Conservation (phyloP, 306 rosid genomes). For the Quercus gilva region DNA sequence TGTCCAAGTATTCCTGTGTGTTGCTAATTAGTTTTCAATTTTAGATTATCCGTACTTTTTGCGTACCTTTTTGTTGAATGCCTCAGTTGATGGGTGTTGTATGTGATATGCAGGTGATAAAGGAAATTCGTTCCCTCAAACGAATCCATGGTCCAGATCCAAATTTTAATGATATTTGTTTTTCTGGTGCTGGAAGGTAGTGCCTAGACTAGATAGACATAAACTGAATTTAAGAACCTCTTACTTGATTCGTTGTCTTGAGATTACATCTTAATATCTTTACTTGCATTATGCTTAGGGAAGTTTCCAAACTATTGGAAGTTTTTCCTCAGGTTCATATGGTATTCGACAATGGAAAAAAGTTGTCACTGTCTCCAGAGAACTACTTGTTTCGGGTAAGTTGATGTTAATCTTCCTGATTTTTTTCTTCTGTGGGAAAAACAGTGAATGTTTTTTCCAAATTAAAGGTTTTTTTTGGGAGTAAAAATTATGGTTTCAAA, state of each 20-base stretch:
- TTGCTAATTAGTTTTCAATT: background rate
- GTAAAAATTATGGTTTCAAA: background rate
- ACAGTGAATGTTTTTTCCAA: background rate
- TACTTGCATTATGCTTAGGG: slow-evolving; percentile 47
- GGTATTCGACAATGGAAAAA: slow-evolving; percentile 78
- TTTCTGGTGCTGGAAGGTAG: slow-evolving; percentile 76
- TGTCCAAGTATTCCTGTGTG: background rate
- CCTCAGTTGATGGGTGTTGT: background rate
- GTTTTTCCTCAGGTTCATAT: slow-evolving; percentile 84
- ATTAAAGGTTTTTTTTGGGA: background rate
- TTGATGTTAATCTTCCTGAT: slow-evolving; percentile 16
- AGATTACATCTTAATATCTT: background rate
- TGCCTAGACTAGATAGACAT: background rate
- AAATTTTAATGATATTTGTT: slow-evolving; percentile 72
- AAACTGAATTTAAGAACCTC: background rate
- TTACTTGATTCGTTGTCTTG: background rate
- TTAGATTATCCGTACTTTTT: background rate
- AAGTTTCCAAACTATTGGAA: slow-evolving; percentile 52
- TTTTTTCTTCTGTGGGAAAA: background rate
- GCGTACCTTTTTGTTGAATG: background rate
- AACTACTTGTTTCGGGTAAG: slow-evolving; percentile 89
- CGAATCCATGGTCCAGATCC: slow-evolving; percentile 89
- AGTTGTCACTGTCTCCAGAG: slow-evolving; percentile 80
- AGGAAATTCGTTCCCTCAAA: slow-evolving; percentile 58
- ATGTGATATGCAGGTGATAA: slow-evolving; percentile 49